Conservation (phyloP, 139 green algal genomes). For the Monoraphidium neglectum region DNA sequence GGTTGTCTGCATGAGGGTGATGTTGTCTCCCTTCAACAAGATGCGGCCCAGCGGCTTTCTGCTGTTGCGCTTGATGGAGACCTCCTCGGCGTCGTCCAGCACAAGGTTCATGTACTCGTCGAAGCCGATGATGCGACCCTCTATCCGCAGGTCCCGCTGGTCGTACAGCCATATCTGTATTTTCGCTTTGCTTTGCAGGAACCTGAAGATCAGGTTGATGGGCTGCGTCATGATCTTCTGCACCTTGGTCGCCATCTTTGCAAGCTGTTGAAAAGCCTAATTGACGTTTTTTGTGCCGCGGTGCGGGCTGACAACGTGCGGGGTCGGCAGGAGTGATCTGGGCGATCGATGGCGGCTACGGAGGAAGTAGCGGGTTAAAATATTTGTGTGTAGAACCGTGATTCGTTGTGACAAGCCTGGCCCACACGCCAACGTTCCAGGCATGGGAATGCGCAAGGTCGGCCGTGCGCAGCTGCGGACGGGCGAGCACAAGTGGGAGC, state of each 20-base stretch:
- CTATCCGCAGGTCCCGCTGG: slow-evolving; percentile 90
- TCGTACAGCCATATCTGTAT: slow-evolving; percentile 99
- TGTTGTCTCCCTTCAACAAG: slow-evolving; percentile 98
- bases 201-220: slow-evolving; percentile 98
- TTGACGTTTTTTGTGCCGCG: too few relatives aligned
- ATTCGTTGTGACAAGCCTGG: too few relatives aligned
- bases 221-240: slow-evolving; percentile 76
- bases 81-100: slow-evolving; percentile 97
- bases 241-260: slow-evolving; percentile 61
- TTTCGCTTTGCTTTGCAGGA: slow-evolving; percentile 92
- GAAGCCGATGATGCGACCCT: slow-evolving; percentile 98
- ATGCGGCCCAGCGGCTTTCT: slow-evolving; percentile 94
- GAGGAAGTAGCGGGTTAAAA: too few relatives aligned
- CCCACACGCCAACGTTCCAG: too few relatives aligned
- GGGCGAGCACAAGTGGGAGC: too few relatives aligned
- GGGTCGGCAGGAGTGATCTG: too few relatives aligned
- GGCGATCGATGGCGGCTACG: too few relatives aligned
- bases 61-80: slow-evolving; percentile 92
- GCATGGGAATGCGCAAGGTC: too few relatives aligned
- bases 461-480: too few relatives aligned
- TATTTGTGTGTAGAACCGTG: too few relatives aligned
- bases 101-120: slow-evolving; percentile 99
- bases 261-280: slow-evolving; percentile 12
- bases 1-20: slow-evolving; percentile 95
- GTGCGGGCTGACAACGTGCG: too few relatives aligned